phyloP scores from a whole-genome alignment of 2,329 filamentous ascomycete species.

The Corinectria fuckeliana region DNA sequence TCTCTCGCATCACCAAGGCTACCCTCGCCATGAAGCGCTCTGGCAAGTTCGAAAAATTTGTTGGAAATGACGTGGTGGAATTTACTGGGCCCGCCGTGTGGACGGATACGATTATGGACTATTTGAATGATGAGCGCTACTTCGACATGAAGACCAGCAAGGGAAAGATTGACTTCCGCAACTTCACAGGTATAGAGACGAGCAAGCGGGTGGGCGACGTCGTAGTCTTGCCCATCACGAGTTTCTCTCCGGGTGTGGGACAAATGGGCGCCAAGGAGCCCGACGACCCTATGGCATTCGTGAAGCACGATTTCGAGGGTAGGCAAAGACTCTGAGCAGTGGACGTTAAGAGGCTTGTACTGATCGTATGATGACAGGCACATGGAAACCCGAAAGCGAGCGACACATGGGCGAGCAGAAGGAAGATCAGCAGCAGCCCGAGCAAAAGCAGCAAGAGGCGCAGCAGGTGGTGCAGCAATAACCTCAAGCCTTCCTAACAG shows the following conservation, averaged over 20 bases:
- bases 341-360: neutral
- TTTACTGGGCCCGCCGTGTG: slow-evolving; percentile 93
- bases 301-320: slow-evolving; percentile 97
- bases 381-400: slow-evolving; percentile 77
- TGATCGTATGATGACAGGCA: slow-evolving; percentile 55
- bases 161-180: slow-evolving; percentile 79
- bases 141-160: slow-evolving; percentile 79
- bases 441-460: slow-evolving; percentile 23
- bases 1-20: slow-evolving; percentile 83
- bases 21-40: slow-evolving; percentile 75
- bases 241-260: slow-evolving; percentile 92
- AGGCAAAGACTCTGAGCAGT: slow-evolving; percentile 35
- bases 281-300: slow-evolving; percentile 95
- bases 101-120: slow-evolving; percentile 91
- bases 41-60: slow-evolving; percentile 66
- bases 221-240: slow-evolving; percentile 91
- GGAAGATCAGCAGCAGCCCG: slow-evolving; percentile 18
- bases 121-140: slow-evolving; percentile 89
- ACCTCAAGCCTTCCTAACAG: slow-evolving; percentile 10
- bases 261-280: slow-evolving; percentile 91
- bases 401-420: slow-evolving; percentile 68
- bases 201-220: slow-evolving; percentile 93
- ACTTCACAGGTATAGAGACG: slow-evolving; percentile 86
- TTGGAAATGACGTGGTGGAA: slow-evolving; percentile 81
- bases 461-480: slow-evolving; percentile 31